Evolutionary conservation across 116 monocot species (phyloP), one percentile per base, ranked within the genome.

Genomic region (Dioscorea cayenensis): DNA sequence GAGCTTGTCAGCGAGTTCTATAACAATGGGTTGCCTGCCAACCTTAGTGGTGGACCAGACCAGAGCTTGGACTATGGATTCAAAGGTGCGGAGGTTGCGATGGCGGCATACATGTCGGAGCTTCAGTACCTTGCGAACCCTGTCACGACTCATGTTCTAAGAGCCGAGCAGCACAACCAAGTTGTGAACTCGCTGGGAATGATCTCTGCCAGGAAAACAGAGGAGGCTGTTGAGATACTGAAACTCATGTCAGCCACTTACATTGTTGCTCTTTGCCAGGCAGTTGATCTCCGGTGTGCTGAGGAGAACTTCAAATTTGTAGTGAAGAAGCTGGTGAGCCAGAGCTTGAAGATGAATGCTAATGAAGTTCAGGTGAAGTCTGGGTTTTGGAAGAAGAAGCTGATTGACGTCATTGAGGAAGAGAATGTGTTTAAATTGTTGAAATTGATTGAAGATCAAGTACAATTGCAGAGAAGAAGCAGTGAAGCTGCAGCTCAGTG

Each of bases 341-440:
- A 81, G 43, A 25, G 25, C 25, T 25, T 25, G 25, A 32, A 32
- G 32, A 32, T 3, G 32, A 32, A 32, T 32, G 32, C 32, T 32
- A 2, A 32, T 32, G 32, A 32, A 2, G 2, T 32, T 1, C 32
- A 1, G 32, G 32, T 43, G 3, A 49, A 38, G 20, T 5, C 68
- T 0, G 19, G 68, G 48, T 68, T 68, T 43, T 43, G 18, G 21
- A 49, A 68, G 68, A 68, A 49, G 49, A 43, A 68, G 48, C 48
- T 68, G 7, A 13, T 83, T 23, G 73, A 68, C 38, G 84, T 87
- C 36, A 65, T 81, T 8, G 87, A 87, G 21, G 36, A 71, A 22
- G 78, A 87, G 76, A 71, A 73, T 14, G 81, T 87, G 22, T 87
- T 84, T 66, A 67, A 81, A 49, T 87, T n/a, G n/a, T n/a, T n/a